Conservation (phyloP, 805 yeast genomes). For the Komagataella pastoris region DNA sequence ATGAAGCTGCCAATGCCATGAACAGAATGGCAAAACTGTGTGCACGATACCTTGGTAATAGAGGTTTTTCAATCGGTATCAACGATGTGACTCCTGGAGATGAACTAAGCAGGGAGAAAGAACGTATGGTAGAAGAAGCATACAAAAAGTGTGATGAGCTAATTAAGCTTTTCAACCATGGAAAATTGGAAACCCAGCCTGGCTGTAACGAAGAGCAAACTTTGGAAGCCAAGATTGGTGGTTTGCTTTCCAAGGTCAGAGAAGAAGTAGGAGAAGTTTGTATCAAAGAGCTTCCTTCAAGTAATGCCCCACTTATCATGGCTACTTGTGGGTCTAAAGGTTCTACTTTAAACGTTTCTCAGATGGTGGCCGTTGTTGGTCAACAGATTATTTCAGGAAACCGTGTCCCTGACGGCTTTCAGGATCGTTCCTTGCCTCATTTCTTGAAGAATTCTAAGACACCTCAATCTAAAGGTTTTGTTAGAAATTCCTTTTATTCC, state of each 20-base stretch:
- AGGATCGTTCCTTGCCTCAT: constrained; percentile 95
- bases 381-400: constrained; percentile 98
- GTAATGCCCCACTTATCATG: constrained; percentile 96
- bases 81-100: constrained; percentile 92
- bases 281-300: constrained; percentile 75
- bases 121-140: constrained; percentile 80
- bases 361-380: constrained; percentile 99
- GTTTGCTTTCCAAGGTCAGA: constrained; percentile 89
- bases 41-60: constrained; percentile 86
- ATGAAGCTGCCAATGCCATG: constrained; percentile 92
- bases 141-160: constrained; percentile 85
- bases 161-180: constrained; percentile 63
- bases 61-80: constrained; percentile 96
- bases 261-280: constrained; percentile 99
- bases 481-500: constrained; percentile 85
- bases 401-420: constrained; percentile 99
- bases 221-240: constrained; percentile 94
- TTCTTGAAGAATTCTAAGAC: constrained; percentile 92
- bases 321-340: constrained; percentile 99
- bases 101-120: constrained; percentile 66
- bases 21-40: constrained; percentile 98
- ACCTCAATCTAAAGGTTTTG: constrained; percentile 97
- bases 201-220: constrained; percentile 99
- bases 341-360: constrained; percentile 93
- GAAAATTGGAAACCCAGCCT: constrained; percentile 93